These are phyloP conservation scores for Claviceps capensis DNA, from an alignment of 2,329 filamentous ascomycete species.

Conservation along the genomic window DNA sequence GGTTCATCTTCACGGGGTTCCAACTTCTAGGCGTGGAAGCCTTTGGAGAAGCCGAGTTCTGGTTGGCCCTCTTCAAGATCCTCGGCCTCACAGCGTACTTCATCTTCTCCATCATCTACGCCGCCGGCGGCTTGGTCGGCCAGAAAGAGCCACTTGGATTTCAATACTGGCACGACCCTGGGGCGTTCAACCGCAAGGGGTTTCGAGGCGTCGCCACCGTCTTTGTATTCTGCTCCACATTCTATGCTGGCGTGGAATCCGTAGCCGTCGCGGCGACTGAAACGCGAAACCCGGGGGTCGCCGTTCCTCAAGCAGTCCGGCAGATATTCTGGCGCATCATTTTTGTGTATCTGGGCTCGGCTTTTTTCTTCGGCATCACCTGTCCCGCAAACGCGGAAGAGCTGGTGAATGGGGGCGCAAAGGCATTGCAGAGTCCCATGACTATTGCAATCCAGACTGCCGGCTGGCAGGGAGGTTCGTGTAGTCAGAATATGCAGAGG, in stretches of 20 bases:
- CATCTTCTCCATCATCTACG: conserved; percentile 60
- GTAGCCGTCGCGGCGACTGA: conserved; percentile 51
- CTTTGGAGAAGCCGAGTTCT: conserved; percentile 71
- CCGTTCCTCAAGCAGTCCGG: conserved; percentile 43
- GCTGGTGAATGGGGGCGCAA: conserved; percentile 45
- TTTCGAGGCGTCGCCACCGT: conserved; percentile 52
- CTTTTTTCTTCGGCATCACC: conserved; percentile 62
- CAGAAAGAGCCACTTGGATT: conserved; percentile 48
- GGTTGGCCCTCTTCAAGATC: conserved; percentile 62
- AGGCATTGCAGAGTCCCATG: conserved; percentile 58
- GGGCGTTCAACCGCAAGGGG: conserved; percentile 53
- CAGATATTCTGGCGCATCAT: conserved; percentile 49
- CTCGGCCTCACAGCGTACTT: conserved; percentile 57
- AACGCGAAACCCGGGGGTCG: conserved; percentile 41
- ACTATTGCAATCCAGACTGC: conserved; percentile 62
- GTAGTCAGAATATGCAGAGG: background rate
- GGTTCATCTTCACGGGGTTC: conserved; percentile 54
- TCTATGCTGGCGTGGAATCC: conserved; percentile 53
- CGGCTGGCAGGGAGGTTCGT: conserved; percentile 50
- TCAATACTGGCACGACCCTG: conserved; percentile 57
- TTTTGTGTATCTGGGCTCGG: conserved; percentile 53
- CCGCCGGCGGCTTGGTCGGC: conserved; percentile 51
- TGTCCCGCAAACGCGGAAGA: conserved; percentile 54
- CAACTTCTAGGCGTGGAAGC: conserved; percentile 60
- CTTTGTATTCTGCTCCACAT: conserved; percentile 56